Conservation (phyloP, 2,329 filamentous ascomycete species). For the Fusarium sp. region DNA sequence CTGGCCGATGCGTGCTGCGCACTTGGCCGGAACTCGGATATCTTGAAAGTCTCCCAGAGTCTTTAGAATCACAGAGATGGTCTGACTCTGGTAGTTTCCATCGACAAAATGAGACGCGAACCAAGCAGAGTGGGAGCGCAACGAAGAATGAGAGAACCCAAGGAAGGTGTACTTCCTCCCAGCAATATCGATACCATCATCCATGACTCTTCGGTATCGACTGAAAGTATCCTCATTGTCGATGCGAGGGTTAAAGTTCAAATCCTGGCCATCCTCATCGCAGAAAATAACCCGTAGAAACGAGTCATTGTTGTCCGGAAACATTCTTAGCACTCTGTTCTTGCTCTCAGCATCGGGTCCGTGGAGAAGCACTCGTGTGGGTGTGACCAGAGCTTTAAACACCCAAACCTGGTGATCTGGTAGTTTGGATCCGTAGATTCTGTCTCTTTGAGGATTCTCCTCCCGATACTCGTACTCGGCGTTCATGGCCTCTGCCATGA, state of each 20-base stretch:
- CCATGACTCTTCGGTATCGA: conserved; percentile 72
- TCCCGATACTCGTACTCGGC: conserved; percentile 55
- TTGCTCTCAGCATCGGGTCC: conserved; percentile 76
- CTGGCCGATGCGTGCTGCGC: conserved; percentile 71
- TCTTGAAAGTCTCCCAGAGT: conserved; percentile 63
- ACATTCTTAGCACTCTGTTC: conserved; percentile 79
- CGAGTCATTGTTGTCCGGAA: conserved; percentile 67
- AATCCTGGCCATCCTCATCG: conserved; percentile 77
- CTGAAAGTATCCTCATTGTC: conserved; percentile 62
- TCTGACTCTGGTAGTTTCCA: conserved; percentile 47
- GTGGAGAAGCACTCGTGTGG: conserved; percentile 66
- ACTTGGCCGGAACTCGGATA: conserved; percentile 66
- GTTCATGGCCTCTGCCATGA: conserved; percentile 56
- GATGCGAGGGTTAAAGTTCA: conserved; percentile 68
- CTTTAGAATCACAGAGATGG: conserved; percentile 58
- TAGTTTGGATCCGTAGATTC: conserved; percentile 44
- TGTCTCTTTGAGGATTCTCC: conserved; percentile 40
- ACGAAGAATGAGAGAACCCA: conserved; percentile 83
- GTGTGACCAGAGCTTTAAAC: conserved; percentile 70
- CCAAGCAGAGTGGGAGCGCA: conserved; percentile 79
- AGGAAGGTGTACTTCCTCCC: conserved; percentile 75
- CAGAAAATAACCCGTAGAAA: conserved; percentile 80
- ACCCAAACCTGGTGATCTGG: conserved; percentile 61
- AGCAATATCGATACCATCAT: conserved; percentile 71
- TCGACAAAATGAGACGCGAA: conserved; percentile 63